A percentile compares a stretch with the other conserved stretches of the same genome.
Conservation (phyloP, 805 yeast genomes). For the Hanseniaspora osmophila region DNA sequence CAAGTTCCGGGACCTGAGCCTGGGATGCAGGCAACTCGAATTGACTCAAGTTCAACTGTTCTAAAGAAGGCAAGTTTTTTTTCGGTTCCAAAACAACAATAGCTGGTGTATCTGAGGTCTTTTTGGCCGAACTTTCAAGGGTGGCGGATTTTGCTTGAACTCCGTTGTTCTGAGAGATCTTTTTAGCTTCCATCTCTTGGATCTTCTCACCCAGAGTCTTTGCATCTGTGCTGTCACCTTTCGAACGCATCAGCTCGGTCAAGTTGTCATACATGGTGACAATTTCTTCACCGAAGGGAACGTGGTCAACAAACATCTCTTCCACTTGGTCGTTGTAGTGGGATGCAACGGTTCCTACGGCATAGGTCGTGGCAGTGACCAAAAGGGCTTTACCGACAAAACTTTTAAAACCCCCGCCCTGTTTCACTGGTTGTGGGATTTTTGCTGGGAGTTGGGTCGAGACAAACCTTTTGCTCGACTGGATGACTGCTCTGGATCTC, state of each 20-base stretch:
- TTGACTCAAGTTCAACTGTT: neutral
- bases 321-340: slow-evolving; percentile 43
- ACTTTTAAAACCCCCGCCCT: slow-evolving; percentile 16
- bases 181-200: neutral
- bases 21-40: neutral
- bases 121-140: neutral
- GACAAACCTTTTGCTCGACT: slow-evolving; percentile 1
- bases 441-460: neutral
- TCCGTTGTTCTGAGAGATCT: neutral
- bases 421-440: slow-evolving; percentile 6
- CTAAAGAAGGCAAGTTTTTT: neutral
- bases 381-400: slow-evolving; percentile 19
- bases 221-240: too few species aligned
- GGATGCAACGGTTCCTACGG: slow-evolving; percentile 46
- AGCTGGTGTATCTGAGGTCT: too few species aligned
- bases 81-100: too few species aligned
- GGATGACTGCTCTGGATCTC: slow-evolving; percentile 1
- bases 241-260: too few species aligned
- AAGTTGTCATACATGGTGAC: neutral
- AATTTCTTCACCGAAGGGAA: slow-evolving; percentile 47
- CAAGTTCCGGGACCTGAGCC: slow-evolving; percentile 2
- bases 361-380: slow-evolving; percentile 30
- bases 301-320: slow-evolving; percentile 45
- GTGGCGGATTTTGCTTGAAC: neutral
- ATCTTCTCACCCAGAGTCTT: neutral